These are phyloP conservation scores for Jatropha curcas DNA, from an alignment of 345 rosid genomes.

Conservation along the genomic window DNA sequence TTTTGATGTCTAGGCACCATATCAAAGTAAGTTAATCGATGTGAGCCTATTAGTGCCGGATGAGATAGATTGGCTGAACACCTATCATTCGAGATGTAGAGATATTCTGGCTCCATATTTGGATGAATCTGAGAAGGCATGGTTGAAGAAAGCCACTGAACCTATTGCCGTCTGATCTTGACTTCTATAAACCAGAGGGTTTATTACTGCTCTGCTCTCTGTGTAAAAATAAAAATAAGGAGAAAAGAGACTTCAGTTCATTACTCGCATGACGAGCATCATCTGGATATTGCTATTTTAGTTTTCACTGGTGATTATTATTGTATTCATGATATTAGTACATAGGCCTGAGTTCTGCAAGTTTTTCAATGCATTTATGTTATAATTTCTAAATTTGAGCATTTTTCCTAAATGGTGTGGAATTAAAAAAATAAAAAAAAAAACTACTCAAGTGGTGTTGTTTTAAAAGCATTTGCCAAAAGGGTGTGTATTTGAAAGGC, in stretches of 20 bases:
- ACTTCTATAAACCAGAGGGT: neutral
- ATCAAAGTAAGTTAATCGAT: constrained; percentile 82
- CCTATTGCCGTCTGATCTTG: constrained; percentile 43
- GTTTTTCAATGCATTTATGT: neutral
- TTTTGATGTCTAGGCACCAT: constrained; percentile 56
- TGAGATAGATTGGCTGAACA: constrained; percentile 77
- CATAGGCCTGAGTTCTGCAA: neutral
- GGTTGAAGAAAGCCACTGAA: constrained; percentile 91
- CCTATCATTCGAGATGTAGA: constrained; percentile 72
- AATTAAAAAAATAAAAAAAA: no score
- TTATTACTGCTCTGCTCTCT: neutral
- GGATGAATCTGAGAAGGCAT: constrained; percentile 66
- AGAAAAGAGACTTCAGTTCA: neutral
- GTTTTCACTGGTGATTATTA: neutral
- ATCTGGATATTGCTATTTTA: neutral
- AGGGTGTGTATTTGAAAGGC: no score
- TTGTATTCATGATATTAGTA: neutral
- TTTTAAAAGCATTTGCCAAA: no score
- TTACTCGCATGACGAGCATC: neutral
- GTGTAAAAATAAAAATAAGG: constrained; percentile 4
- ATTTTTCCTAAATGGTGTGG: no score
- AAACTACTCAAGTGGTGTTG: no score
- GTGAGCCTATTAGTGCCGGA: constrained; percentile 50
- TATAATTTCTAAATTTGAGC: neutral
- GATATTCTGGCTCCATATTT: constrained; percentile 67